Evolutionary conservation across 176 grass and related monocot species (phyloP).

Genomic region (Bolboschoenus planiculmis): DNA sequence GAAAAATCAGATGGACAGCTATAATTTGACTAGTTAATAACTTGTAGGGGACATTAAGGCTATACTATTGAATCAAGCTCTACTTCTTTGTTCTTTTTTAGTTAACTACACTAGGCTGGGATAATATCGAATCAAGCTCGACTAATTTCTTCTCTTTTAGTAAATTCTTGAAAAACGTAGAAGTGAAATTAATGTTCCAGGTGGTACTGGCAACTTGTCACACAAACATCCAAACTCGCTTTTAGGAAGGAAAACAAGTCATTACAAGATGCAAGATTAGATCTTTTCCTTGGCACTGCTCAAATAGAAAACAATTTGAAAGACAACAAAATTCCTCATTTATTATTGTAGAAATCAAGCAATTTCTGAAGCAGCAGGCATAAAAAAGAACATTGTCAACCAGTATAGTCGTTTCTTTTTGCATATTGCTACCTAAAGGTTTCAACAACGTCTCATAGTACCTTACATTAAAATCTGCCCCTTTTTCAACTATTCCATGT

Average conservation of each 20-base stretch:
- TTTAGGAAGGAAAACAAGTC: background rate
- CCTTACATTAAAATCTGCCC: background rate
- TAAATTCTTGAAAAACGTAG: background rate
- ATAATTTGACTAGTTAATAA: background rate
- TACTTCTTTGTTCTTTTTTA: background rate
- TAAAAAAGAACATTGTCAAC: background rate
- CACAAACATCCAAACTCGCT: slow-evolving; percentile 1
- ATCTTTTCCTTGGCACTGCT: background rate
- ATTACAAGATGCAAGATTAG: background rate
- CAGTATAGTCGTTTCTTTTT: background rate
- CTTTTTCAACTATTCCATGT: background rate
- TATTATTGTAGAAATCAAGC: background rate
- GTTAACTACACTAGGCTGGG: background rate
- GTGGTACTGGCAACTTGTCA: background rate
- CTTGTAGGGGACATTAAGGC: background rate
- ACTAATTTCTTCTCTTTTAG: background rate
- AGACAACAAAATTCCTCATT: background rate
- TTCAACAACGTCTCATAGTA: background rate
- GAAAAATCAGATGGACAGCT: background rate
- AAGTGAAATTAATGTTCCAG: background rate
- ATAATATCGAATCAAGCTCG: background rate
- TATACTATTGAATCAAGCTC: background rate
- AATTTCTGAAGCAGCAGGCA: background rate
- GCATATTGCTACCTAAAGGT: background rate
- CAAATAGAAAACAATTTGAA: background rate